phyloP scores from a whole-genome alignment of 139 green algal species.

The Micractinium conductrix region DNA sequence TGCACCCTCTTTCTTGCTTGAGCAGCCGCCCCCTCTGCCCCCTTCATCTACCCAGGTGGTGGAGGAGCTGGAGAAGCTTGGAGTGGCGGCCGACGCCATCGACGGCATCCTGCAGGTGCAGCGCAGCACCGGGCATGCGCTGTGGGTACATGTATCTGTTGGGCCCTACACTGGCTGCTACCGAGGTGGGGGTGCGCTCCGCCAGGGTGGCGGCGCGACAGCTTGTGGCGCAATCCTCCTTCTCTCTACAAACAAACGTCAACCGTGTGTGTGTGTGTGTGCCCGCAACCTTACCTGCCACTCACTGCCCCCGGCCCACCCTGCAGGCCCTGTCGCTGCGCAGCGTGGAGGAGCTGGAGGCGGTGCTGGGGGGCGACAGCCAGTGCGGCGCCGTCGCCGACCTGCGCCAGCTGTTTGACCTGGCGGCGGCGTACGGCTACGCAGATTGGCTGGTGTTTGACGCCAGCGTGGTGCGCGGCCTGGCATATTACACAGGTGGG shows the following conservation, averaged over 20 bases:
- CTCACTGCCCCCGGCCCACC: background rate
- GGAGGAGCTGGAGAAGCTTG: constrained; percentile 70
- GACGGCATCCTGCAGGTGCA: constrained; percentile 67
- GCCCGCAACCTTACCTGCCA: background rate
- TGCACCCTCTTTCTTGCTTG: background rate
- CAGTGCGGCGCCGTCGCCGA: constrained; percentile 74
- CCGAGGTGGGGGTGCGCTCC: background rate
- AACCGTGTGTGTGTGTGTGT: too few relatives aligned
- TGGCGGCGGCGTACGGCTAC: constrained; percentile 89
- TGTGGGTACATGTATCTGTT: too few relatives aligned
- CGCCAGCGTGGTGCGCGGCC: constrained; percentile 89
- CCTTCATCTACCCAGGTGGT: constrained; percentile 66
- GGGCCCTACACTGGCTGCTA: too few relatives aligned
- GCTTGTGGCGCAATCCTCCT: too few relatives aligned
- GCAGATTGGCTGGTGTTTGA: constrained; percentile 96
- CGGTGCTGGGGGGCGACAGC: constrained; percentile 58
- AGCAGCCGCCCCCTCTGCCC: too few relatives aligned
- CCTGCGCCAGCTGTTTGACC: constrained; percentile 81
- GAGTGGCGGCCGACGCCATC: constrained; percentile 63
- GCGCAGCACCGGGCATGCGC: too few relatives aligned
- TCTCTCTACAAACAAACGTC: too few relatives aligned
- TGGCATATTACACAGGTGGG: constrained; percentile 98
- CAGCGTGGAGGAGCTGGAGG: constrained; percentile 68
- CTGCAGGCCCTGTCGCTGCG: constrained; percentile 57
- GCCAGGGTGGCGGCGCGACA: background rate